phyloP scores from a whole-genome alignment of 2,329 filamentous ascomycete species.

The Clarireedia sp. region DNA sequence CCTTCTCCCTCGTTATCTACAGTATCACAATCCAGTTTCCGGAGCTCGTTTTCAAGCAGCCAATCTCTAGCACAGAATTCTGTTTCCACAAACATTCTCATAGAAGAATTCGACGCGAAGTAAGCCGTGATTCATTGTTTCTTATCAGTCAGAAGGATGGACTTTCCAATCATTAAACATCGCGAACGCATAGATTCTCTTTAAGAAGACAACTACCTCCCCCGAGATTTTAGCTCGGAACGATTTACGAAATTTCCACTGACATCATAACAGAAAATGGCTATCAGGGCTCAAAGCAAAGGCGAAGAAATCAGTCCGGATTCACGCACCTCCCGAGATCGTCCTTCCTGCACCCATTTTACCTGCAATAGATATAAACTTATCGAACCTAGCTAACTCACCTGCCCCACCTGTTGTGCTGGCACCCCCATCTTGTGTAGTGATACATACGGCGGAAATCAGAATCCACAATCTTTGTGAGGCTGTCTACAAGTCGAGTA shows the following conservation, averaged over 20 bases:
- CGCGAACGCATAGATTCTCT: background rate
- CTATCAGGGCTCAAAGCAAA: background rate
- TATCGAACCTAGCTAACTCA: background rate
- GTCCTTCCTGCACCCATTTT: background rate
- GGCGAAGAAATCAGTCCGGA: slow-evolving; percentile 9
- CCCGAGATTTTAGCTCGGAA: too few species aligned
- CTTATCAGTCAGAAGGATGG: background rate
- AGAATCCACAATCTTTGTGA: slow-evolving; percentile 18
- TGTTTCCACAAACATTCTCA: background rate
- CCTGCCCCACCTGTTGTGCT: background rate
- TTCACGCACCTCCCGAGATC: background rate
- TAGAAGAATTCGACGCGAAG: background rate
- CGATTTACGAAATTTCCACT: background rate
- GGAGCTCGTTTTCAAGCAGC: background rate
- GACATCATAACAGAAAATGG: slow-evolving; percentile 1
- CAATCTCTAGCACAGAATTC: background rate
- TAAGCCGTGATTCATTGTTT: background rate
- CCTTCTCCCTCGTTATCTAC: background rate
- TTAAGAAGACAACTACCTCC: background rate
- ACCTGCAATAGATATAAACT: background rate
- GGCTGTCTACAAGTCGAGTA: background rate
- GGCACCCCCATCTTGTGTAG: background rate
- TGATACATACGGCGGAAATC: background rate
- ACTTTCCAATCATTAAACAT: background rate
- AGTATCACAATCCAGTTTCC: background rate